Percentiles rank a stretch among this genome's conserved stretches.
Evolutionary conservation across 495 filamentous ascomycete genomes (phyloP).

Genomic region (Xylaria longipes): DNA sequence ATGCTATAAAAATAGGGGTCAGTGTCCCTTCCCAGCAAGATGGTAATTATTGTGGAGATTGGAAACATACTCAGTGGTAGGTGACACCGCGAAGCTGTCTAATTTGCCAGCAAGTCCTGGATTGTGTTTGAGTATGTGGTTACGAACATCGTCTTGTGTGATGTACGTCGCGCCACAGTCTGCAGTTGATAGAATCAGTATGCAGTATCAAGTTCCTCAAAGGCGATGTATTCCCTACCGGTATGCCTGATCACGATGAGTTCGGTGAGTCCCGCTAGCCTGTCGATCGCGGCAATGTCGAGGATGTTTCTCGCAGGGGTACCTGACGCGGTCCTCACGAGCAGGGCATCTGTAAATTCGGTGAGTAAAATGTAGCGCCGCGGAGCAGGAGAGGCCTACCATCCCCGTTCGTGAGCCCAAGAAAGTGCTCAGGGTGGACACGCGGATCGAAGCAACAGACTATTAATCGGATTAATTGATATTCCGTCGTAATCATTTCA

Average conservation of each 20-base stretch:
- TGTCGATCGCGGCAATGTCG: slow-evolving; percentile 15
- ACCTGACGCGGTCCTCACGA: slow-evolving; percentile 12
- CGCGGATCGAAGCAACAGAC: slow-evolving; percentile 20
- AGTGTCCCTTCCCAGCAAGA: background rate
- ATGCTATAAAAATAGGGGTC: background rate
- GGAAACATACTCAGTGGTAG: background rate
- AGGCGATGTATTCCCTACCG: background rate
- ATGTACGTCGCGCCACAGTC: slow-evolving; percentile 9
- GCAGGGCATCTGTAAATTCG: background rate
- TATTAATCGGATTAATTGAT: background rate
- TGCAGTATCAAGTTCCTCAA: background rate
- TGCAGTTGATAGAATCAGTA: background rate
- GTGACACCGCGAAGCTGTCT: background rate
- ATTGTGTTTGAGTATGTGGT: background rate
- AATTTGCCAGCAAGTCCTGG: slow-evolving; percentile 6
- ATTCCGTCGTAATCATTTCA: background rate
- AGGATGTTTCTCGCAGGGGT: slow-evolving; percentile 8
- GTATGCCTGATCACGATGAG: slow-evolving; percentile 13
- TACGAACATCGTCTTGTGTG: background rate
- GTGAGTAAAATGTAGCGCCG: background rate
- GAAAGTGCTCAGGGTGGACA: slow-evolving; percentile 6
- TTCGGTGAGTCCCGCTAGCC: background rate
- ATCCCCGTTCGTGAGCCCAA: background rate
- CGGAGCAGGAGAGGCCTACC: background rate
- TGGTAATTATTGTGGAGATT: background rate